Base-by-base conservation (phyloP, 225 moss, liverwort and hornwort species). In the Marchantia paleacea region DNA sequence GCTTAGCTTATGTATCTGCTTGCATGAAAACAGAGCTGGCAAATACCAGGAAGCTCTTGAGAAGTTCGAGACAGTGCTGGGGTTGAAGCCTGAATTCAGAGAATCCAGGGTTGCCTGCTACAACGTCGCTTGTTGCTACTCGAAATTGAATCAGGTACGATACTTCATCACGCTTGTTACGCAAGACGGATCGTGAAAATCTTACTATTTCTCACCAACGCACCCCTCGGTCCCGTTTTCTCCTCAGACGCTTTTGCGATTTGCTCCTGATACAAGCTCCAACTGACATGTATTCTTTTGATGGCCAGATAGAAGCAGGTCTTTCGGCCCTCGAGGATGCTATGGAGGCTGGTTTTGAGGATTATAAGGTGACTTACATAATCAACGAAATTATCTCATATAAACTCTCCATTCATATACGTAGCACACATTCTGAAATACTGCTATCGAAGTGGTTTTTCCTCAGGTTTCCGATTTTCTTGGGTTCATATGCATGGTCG, bases 81-180 rank as follows among this genome's bases (percentile, higher is more conserved):
- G 99, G 73, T 82, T 99, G 73, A 95, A 90, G 75, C 99, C 99
- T 25, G 95, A 92, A 52, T 80, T 73, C 7, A 90, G 89, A 61
- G 95, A 95, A 86, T 89, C 80, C 81, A 95, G 89, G 14, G 94
- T 99, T 7, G 91, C 99, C 28, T 88, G 95, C 83, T 99, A 95
- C 80, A 95, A 99, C 76, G 89, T 95, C 52, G 92, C 99, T n/a
- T 99, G 99, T 81, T 99, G 99, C 77, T 99, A 95, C 81, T 88
- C 95, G 8, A 93, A 94, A 79, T 85, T 99, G 25, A 89, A 91
- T 31, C 82, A 91, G 91, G 91, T 90, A 22, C 29, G 49, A 62
- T 31, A 4, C n/a, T 26, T 47, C 49, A 29, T n/a, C 14, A 3
- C 69, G 39, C 39, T 19, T 54, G 47, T 49, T n/a, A 52, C 20